Conservation (phyloP, 306 rosid species). For the Glycine soja region DNA sequence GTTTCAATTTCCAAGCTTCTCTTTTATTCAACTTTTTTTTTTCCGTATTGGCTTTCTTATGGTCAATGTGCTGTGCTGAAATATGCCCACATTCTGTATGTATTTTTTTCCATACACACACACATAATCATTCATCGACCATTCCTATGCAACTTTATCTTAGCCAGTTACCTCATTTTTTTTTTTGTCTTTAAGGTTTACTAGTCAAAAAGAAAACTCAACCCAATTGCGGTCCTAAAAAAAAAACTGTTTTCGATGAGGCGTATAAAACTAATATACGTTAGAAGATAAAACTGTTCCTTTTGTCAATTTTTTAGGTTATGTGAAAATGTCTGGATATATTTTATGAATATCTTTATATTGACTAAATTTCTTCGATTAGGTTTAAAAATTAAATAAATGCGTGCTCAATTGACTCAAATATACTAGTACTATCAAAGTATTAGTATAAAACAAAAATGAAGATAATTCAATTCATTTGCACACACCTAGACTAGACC, state of each 20-base stretch:
- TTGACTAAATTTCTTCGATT: too few species aligned
- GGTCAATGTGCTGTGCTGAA: neutral
- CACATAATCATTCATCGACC: too few species aligned
- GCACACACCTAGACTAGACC: conserved; percentile 19
- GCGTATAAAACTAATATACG: neutral
- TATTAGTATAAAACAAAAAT: too few species aligned
- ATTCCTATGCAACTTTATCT: too few species aligned
- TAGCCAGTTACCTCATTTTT: neutral
- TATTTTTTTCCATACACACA: too few species aligned
- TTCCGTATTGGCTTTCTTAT: neutral
- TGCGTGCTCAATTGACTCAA: too few species aligned
- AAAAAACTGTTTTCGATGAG: neutral
- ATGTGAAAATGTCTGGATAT: neutral
- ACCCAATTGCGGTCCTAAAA: conserved; percentile 25
- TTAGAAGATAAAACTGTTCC: neutral
- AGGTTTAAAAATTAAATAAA: neutral
- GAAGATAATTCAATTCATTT: neutral
- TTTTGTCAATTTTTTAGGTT: neutral
- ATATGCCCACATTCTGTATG: neutral
- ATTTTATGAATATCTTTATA: too few species aligned
- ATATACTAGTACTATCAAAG: too few species aligned
- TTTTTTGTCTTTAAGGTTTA: neutral
- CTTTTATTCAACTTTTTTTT: neutral
- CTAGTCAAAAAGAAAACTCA: neutral
- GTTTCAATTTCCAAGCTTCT: neutral